Conservation (phyloP, 2,329 filamentous ascomycete genomes). For the Colletotrichum theobromicola region DNA sequence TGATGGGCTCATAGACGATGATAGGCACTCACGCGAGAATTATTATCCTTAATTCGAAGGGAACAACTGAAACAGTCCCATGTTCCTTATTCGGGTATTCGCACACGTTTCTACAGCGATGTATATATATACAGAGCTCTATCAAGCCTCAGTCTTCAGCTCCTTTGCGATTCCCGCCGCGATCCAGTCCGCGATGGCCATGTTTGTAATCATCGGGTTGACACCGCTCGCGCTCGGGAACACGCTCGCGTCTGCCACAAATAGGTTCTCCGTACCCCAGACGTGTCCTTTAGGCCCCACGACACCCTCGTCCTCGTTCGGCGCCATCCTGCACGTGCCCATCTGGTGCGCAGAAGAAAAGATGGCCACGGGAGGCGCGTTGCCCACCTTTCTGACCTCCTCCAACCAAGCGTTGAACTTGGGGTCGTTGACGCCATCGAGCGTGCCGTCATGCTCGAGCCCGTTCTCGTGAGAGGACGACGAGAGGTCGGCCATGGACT, state of each 20-base stretch:
- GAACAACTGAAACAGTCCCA: background rate
- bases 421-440: constrained; percentile 55
- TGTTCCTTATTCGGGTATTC: background rate
- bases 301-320: constrained; percentile 54
- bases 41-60: background rate
- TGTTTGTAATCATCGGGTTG: constrained; percentile 81
- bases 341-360: constrained; percentile 82
- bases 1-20: constrained; percentile 20
- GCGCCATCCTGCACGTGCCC: constrained; percentile 77
- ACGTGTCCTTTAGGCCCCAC: constrained; percentile 64
- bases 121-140: background rate
- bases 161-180: constrained; percentile 61
- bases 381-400: constrained; percentile 51
- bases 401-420: constrained; percentile 67
- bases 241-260: constrained; percentile 76
- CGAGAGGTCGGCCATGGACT: background rate
- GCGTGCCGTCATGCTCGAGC: constrained; percentile 11
- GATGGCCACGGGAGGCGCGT: constrained; percentile 53
- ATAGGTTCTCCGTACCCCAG: constrained; percentile 70
- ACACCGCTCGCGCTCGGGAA: constrained; percentile 80
- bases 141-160: constrained; percentile 28
- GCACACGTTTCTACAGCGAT: background rate
- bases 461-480: background rate
- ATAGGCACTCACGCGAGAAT: background rate
- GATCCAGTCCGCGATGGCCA: constrained; percentile 74